Evolutionary conservation across 805 yeast species (phyloP), one percentile per base, ranked within the genome.

Genomic region (Candida schatavii): DNA sequence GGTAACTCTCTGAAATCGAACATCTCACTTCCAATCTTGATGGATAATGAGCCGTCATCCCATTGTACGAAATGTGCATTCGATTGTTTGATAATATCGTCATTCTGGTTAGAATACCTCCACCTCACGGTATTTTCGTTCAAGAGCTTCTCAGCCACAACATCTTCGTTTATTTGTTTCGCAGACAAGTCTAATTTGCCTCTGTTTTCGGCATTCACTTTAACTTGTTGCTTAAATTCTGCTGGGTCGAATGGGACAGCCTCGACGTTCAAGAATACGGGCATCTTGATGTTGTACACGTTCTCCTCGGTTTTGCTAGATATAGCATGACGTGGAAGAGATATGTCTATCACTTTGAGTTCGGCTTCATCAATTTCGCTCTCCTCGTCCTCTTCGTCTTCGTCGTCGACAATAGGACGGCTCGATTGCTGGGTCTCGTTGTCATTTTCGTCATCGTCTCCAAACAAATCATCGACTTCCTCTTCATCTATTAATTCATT

Each of bases 61-160:
- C 99, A 93, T 60, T 88, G 85, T 27, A 93, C 77, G 43, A 91
- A 80, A 56, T 90, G 88, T 4, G 97, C 83, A 57, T 93, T 93
- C 7, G 95, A 84, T 59, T 89, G 95, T 52, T 86, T 86, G 55
- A 78, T 77, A 49, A 90, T 80, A 46, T 84, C 88, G 33, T 81
- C 82, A 40, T 74, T 68, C 46, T 81, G 82, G 44, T 84, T 78
- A 13, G 88, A 84, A 61, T 90, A 91, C 64, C 96, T 80, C 99
- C 99, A 93, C 57, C 99, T 78, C 26, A 93, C 72, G 0, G 97
- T 88, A 61, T 89, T 91, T 55, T 86, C 89, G 47, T 83, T 88
- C 42, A 78, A 72, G 26, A 84, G 66, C 54, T 79, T 78, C 46
- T 83, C 85, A 28, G 82, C 77, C n/a, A 81, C 61, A 27, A 61